Evolutionary conservation across 1,139 yeast genomes (phyloP).

Genomic region (Yamadazyma songkhlaensis): DNA sequence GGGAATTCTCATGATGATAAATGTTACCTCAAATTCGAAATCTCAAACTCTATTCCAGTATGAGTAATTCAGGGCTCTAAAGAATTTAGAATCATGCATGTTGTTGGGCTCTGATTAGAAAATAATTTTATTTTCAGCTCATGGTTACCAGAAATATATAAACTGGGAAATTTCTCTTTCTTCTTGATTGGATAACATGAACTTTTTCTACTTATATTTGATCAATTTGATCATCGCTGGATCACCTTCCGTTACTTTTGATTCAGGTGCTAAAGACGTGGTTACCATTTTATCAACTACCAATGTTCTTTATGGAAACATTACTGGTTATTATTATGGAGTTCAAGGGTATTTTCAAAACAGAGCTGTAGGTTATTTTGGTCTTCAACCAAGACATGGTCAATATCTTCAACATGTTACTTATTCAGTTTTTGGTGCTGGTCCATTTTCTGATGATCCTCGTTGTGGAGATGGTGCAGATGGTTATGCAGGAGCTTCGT

Average conservation of each 20-base stretch:
- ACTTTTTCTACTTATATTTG: background rate
- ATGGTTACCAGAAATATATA: too few relatives aligned
- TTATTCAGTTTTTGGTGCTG: conserved; percentile 8
- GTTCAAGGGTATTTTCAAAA: conserved; percentile 1
- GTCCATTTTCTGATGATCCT: conserved; percentile 5
- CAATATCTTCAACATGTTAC: conserved; percentile 1
- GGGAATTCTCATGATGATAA: too few relatives aligned
- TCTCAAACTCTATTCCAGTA: too few relatives aligned
- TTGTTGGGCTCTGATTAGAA: too few relatives aligned
- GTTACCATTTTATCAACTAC: background rate
- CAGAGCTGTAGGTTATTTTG: conserved; percentile 2
- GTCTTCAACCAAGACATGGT: conserved; percentile 5
- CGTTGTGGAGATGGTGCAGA: conserved; percentile 11
- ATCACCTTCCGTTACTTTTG: background rate
- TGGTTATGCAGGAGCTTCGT: conserved; percentile 11
- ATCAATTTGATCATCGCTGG: background rate
- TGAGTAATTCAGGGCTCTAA: too few relatives aligned
- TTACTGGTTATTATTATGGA: conserved; percentile 5
- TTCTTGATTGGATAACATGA: too few relatives aligned
- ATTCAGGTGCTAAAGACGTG: background rate
- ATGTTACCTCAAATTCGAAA: too few relatives aligned
- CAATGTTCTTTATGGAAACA: conserved; percentile 3
- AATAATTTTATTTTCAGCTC: too few relatives aligned
- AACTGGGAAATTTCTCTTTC: too few relatives aligned
- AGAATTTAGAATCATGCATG: too few relatives aligned